These are phyloP conservation scores for Hortiboletus campestris DNA, from an alignment of 768 basidiomycete species.

Conservation along the genomic window DNA sequence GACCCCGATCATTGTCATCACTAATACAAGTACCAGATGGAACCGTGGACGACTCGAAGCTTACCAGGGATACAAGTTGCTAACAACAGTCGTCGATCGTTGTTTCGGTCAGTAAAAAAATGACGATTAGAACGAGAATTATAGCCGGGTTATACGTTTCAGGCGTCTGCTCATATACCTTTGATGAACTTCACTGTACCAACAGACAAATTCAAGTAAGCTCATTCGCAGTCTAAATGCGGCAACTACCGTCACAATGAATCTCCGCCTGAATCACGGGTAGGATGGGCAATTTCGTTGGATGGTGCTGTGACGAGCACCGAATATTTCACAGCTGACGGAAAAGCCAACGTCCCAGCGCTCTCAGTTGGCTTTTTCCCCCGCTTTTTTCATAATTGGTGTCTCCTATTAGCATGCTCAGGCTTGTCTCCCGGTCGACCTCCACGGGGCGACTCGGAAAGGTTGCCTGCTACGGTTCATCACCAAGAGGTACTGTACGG, in stretches of 20 bases:
- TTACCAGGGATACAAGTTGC: neutral
- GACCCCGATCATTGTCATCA: neutral
- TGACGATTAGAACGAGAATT: neutral
- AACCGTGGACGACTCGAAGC: too few relatives aligned
- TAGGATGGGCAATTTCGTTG: slow-evolving; percentile 18
- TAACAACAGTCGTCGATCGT: neutral
- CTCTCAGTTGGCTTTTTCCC: slow-evolving; percentile 23
- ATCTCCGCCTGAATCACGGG: slow-evolving; percentile 21
- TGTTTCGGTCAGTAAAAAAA: too few relatives aligned
- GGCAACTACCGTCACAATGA: slow-evolving; percentile 11
- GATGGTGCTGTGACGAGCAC: slow-evolving; percentile 46
- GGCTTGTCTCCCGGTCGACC: slow-evolving; percentile 66
- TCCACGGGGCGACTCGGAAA: slow-evolving; percentile 71
- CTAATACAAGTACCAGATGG: neutral
- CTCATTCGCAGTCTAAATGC: neutral
- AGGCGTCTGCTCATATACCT: neutral
- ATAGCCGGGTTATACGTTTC: neutral
- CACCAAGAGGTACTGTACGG: slow-evolving; percentile 31
- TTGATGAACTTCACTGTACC: too few relatives aligned
- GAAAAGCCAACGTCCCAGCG: slow-evolving; percentile 12
- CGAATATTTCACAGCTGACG: slow-evolving; percentile 16
- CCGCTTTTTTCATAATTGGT: slow-evolving; percentile 15
- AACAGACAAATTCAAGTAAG: neutral
- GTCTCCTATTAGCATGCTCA: slow-evolving; percentile 50
- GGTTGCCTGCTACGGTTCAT: slow-evolving; percentile 44